A percentile compares a stretch with the other conserved stretches of the same genome.
Evolutionary conservation across 805 yeast species (phyloP).

Genomic region (Candida jianshihensis): DNA sequence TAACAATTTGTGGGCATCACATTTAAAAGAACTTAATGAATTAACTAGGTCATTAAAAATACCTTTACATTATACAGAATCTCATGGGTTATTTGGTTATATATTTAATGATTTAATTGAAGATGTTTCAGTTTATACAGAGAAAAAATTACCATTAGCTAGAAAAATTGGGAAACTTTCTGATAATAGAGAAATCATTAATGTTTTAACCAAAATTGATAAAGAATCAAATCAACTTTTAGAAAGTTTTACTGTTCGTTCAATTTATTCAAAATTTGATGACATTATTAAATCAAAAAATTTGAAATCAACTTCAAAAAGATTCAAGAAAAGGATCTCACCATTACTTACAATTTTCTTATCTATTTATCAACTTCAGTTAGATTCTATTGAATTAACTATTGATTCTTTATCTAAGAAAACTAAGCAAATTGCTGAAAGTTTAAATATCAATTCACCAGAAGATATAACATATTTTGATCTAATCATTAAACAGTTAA

Average conservation of each 20-base stretch:
- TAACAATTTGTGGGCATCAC: slow-evolving; percentile 47
- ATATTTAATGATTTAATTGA: slow-evolving; percentile 70
- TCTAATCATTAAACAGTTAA: slow-evolving; percentile 38
- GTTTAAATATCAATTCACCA: slow-evolving; percentile 35
- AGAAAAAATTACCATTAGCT: slow-evolving; percentile 40
- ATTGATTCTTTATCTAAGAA: slow-evolving; percentile 23
- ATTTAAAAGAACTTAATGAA: slow-evolving; percentile 42
- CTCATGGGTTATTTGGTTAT: slow-evolving; percentile 80
- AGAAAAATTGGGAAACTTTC: slow-evolving; percentile 46
- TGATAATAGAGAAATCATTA: slow-evolving; percentile 34
- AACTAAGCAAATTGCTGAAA: slow-evolving; percentile 26
- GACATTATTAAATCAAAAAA: slow-evolving; percentile 25
- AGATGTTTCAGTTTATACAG: slow-evolving; percentile 50
- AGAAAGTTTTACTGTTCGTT: slow-evolving; percentile 32
- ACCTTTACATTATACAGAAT: slow-evolving; percentile 62
- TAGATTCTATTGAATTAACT: slow-evolving; percentile 18
- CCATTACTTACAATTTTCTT: slow-evolving; percentile 51
- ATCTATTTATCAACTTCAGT: slow-evolving; percentile 48
- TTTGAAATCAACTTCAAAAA: slow-evolving; percentile 23
- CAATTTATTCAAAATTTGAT: slow-evolving; percentile 30
- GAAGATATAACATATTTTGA: slow-evolving; percentile 36
- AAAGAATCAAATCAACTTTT: slow-evolving; percentile 27
- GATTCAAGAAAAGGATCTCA: slow-evolving; percentile 41
- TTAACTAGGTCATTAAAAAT: slow-evolving; percentile 48
- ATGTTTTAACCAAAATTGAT: slow-evolving; percentile 27